Evolutionary conservation across 768 basidiomycete species (phyloP).

Genomic region (Russula lepida): DNA sequence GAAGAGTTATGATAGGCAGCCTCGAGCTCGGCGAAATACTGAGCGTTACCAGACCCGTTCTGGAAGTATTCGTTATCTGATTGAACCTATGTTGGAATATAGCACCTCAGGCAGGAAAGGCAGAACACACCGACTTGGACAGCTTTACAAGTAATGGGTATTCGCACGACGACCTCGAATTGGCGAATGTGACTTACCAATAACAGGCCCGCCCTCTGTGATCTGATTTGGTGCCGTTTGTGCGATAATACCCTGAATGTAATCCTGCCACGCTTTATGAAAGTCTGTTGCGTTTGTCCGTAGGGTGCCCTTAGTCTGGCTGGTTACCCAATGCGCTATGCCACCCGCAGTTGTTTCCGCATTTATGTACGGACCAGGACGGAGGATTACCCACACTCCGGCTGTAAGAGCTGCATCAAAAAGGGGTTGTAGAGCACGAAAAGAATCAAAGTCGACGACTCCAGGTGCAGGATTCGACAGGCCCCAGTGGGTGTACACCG

Average conservation of each 20-base stretch:
- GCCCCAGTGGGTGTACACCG: conserved; percentile 77
- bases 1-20: conserved; percentile 43
- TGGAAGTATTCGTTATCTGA: conserved; percentile 73
- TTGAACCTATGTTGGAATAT: neutral
- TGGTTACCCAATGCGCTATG: conserved; percentile 60
- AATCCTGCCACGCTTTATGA: conserved; percentile 60
- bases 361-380: conserved; percentile 73
- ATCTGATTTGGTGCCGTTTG: conserved; percentile 60
- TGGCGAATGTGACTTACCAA: conserved; percentile 37
- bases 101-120: neutral
- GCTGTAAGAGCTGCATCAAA: conserved; percentile 66
- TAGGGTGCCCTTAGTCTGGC: conserved; percentile 52
- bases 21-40: conserved; percentile 60
- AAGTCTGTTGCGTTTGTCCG: conserved; percentile 73
- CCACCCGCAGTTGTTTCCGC: conserved; percentile 78
- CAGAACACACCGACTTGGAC: conserved; percentile 44
- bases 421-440: conserved; percentile 59
- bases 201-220: conserved; percentile 63
- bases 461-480: conserved; percentile 66
- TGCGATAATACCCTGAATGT: conserved; percentile 57
- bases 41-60: conserved; percentile 31
- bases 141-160: conserved; percentile 28
- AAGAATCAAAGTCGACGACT: conserved; percentile 64
- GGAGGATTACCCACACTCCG: conserved; percentile 71
- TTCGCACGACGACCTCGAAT: neutral